These are phyloP conservation scores for Morella rubra DNA, from an alignment of 306 rosid species.

Conservation along the genomic window DNA sequence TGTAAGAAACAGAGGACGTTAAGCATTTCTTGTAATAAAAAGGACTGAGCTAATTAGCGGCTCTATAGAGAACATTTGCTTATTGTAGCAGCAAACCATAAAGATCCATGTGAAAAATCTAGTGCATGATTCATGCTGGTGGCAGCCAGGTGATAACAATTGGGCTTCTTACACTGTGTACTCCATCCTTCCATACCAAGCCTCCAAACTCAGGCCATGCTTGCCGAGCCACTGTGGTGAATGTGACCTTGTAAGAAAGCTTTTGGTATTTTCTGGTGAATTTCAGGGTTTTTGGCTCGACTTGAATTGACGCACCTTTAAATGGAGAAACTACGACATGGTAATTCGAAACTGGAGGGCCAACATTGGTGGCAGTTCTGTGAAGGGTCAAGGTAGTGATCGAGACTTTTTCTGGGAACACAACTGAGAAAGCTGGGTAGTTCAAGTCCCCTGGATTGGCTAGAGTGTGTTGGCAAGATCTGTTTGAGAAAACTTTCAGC, in stretches of 20 bases:
- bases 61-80: constrained; percentile 17
- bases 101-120: constrained; percentile 22
- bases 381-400: constrained; percentile 45
- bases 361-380: constrained; percentile 83
- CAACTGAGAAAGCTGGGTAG: constrained; percentile 80
- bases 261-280: constrained; percentile 71
- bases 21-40: constrained; percentile 30
- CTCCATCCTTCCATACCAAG: constrained; percentile 87
- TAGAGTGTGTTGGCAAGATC: constrained; percentile 53
- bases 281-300: constrained; percentile 61
- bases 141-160: constrained; percentile 59
- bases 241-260: constrained; percentile 56
- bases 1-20: constrained; percentile 18
- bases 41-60: constrained; percentile 11
- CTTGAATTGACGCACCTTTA: constrained; percentile 65
- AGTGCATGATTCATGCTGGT: constrained; percentile 37
- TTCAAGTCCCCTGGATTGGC: constrained; percentile 66
- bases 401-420: constrained; percentile 57
- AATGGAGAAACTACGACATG: constrained; percentile 63
- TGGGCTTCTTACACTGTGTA: constrained; percentile 84
- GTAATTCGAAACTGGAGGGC: constrained; percentile 66
- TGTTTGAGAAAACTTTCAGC: constrained; percentile 64
- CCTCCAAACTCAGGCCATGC: constrained; percentile 81
- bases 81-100: constrained; percentile 28
- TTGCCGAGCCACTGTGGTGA: constrained; percentile 43